Evolutionary conservation across 176 grass and related monocot species (phyloP).

Genomic region (Pharus latifolius): DNA sequence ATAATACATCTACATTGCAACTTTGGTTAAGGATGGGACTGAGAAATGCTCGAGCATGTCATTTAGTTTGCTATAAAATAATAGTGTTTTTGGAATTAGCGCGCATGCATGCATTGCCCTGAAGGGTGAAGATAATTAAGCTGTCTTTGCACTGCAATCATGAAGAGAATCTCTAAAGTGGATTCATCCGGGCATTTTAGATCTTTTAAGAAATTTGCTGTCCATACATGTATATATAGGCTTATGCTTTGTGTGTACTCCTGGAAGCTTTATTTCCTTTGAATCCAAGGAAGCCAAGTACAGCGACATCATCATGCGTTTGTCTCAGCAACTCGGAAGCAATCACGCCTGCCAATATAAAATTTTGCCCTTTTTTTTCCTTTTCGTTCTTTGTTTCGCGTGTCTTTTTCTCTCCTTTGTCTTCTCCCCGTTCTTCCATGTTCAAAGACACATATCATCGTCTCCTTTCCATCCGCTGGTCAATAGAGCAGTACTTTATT

Average conservation of each 20-base stretch:
- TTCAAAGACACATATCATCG: slow-evolving; percentile 35
- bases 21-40: too few species aligned
- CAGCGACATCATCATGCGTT: slow-evolving; percentile 46
- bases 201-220: too few species aligned
- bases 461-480: slow-evolving; percentile 6
- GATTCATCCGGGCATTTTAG: neutral
- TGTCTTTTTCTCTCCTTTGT: slow-evolving; percentile 10
- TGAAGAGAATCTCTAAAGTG: slow-evolving; percentile 14
- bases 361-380: too few species aligned
- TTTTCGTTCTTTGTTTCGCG: neutral
- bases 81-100: too few species aligned
- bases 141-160: neutral
- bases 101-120: neutral
- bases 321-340: slow-evolving; percentile 25
- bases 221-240: too few species aligned
- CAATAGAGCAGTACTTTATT: too few species aligned
- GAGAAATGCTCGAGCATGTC: too few species aligned
- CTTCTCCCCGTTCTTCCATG: slow-evolving; percentile 11
- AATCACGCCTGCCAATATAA: slow-evolving; percentile 14
- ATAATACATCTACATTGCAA: too few species aligned
- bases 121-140: neutral
- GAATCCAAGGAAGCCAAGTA: slow-evolving; percentile 18
- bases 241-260: too few species aligned
- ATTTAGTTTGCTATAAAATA: too few species aligned
- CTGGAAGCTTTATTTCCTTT: neutral